These are phyloP conservation scores for Hammondia hammondi DNA, from an alignment of 169 alveolate genomes.

Conservation along the genomic window DNA sequence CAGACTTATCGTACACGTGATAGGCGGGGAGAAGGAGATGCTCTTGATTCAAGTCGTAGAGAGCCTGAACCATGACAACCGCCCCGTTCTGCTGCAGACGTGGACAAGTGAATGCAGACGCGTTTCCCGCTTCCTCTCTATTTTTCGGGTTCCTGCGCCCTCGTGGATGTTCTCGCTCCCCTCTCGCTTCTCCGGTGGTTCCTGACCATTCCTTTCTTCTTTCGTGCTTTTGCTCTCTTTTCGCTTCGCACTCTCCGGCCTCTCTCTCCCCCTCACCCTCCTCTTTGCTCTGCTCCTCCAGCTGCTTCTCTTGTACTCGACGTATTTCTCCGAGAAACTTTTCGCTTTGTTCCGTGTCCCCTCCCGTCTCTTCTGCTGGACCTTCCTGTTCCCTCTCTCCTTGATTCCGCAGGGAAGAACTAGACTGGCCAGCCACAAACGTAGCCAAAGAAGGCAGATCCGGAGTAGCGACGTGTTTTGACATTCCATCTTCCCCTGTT, in stretches of 20 bases:
- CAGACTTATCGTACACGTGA: background rate
- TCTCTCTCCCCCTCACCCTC: background rate
- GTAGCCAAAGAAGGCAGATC: too few relatives aligned
- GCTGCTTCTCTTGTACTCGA: background rate
- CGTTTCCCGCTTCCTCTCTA: background rate
- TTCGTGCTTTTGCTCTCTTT: background rate
- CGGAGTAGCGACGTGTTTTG: too few relatives aligned
- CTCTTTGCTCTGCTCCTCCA: background rate
- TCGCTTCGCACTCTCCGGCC: background rate
- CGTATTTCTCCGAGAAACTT: background rate
- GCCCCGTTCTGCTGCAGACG: background rate
- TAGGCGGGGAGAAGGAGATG: slow-evolving; percentile 1
- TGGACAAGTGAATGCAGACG: background rate
- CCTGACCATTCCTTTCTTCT: background rate
- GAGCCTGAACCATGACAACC: background rate
- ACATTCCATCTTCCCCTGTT: too few relatives aligned
- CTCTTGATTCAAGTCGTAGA: background rate
- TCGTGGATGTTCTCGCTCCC: background rate
- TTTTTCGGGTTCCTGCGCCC: background rate
- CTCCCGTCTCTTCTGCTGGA: background rate
- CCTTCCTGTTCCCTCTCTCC: background rate
- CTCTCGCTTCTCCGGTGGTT: background rate
- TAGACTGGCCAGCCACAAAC: background rate
- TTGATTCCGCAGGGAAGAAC: background rate
- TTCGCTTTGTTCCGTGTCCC: background rate